Evolutionary conservation across 257 asterid genomes (phyloP), one percentile per base, ranked within the genome.

Genomic region (Avicennia marina): DNA sequence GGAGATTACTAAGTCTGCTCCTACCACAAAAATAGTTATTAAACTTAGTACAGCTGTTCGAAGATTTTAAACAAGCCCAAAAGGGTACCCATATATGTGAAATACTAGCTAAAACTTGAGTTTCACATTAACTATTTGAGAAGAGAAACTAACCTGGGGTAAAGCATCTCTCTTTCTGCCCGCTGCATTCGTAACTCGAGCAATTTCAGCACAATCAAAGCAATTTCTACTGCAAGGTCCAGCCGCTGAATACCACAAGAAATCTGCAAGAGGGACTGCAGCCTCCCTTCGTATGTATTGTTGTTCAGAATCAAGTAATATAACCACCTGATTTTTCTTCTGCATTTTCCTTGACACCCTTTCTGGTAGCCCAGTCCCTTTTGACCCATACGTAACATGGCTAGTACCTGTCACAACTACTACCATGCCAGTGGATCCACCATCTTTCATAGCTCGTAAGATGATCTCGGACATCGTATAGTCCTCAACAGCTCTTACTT

Each of bases 171-270:
- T 87, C 65, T 53, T 81, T 72, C 90, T 80, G 36, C 98, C 98
- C 25, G 98, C 95, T 18, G 95, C 98, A 81, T 86, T 88, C 98
- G 88, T 88, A 38, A 91, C 94, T 62, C 98, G 72, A 40, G 98
- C 95, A 70, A 91, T 88, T 69, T 91, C 98, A 71, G 95, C 98
- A 65, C 98, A 94, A 60, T 91, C 98, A 64, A 85, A 88, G 76
- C 98, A 91, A 67, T 91, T 91, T 65, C 96, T 72, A 68, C 75
- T 91, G 84, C 98, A 91, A 53, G 93, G 94, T 61, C 87, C 76
- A 39, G 96, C 98, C 11, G 80, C 95, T 42, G 98, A 91, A 65
- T 91, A 91, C 98, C 98, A 91, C 80, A 91, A 78, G 64, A 88
- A 85, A 81, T 91, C 95, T 56, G 98, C 96, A 58, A 88, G 78